Evolutionary conservation across 768 basidiomycete genomes (phyloP), one percentile per base, ranked within the genome.

Genomic region (Podaxis sp.): DNA sequence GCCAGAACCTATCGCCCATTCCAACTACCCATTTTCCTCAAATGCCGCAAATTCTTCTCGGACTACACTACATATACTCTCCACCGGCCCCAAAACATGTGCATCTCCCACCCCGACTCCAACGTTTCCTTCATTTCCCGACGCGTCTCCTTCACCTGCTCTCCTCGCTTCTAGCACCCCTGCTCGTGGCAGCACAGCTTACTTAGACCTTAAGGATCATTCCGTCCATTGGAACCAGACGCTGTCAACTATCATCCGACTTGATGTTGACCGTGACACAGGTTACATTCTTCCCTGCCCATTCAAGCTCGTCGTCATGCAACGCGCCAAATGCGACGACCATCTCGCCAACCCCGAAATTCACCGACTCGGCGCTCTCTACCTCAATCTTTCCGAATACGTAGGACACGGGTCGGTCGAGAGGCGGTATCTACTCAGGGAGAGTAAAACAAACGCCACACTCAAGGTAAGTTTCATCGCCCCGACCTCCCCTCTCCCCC

Each of bases 331-430:
- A 43, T 76, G 77, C 1, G 82, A 82, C 47, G 89, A 88, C 66
- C 79, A 82, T 25, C 55, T 66, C n/a, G 69, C 82, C 57, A 74
- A 81, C 6, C 83, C 86, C 1, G 78, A 78, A 15, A 85, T 87
- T 59, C 84, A 85, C 2, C 81, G 84, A 6, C 77, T 91, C 2
- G 91, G 91, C 2, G 79, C 79, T 5, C 79, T 92, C 6, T 79
- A 83, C 66, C 79, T 93, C 61, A 88, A 93, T 69, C 79, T 93
- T 1, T 86, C 91, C 0, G 87, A 92, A 68, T 93, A 91, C 66
- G 87, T 85, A 13, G 79, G 81, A 52, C 83, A 86, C 38, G 81
- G 83, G 7, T 70, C 72, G 29, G 80, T 91, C 25, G 84, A 85
- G 9, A 79, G 91, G 17, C 78, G 84, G 5, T 90, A 91, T 72